Conservation (phyloP, 2,329 filamentous ascomycete species). For the Neurospora sp. region DNA sequence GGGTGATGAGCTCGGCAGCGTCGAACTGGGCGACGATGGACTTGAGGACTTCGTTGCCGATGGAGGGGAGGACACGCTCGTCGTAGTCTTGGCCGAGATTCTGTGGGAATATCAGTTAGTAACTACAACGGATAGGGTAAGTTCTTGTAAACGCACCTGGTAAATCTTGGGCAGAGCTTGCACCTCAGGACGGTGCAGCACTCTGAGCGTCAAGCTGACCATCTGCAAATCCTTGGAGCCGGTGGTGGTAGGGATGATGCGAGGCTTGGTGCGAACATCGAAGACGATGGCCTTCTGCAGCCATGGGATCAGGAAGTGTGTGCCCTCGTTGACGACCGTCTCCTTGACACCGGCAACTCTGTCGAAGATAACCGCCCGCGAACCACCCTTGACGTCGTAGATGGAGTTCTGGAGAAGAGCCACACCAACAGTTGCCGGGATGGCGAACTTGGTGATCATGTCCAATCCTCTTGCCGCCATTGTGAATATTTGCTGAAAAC, state of each 20-base stretch:
- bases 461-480: constrained; percentile 16
- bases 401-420: constrained; percentile 67
- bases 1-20: constrained; percentile 95
- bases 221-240: constrained; percentile 99
- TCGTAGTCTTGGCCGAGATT: constrained; percentile 98
- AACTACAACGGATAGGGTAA: constrained; percentile 1
- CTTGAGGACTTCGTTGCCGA: constrained; percentile 99
- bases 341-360: constrained; percentile 87
- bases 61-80: constrained; percentile 93
- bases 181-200: constrained; percentile 90
- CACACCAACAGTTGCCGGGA: constrained; percentile 63
- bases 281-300: constrained; percentile 90
- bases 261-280: constrained; percentile 93
- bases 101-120: constrained; percentile 34
- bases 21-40: constrained; percentile 98
- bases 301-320: constrained; percentile 94
- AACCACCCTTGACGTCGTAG: constrained; percentile 95
- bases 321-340: constrained; percentile 85
- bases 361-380: constrained; percentile 96
- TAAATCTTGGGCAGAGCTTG: constrained; percentile 93
- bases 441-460: constrained; percentile 26
- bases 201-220: constrained; percentile 95
- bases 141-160: constrained; percentile 54
- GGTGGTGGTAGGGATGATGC: constrained; percentile 95
- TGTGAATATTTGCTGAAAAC: constrained; percentile 1